Conservation (phyloP, 495 filamentous ascomycete genomes). For the Margaritispora aquatica region DNA sequence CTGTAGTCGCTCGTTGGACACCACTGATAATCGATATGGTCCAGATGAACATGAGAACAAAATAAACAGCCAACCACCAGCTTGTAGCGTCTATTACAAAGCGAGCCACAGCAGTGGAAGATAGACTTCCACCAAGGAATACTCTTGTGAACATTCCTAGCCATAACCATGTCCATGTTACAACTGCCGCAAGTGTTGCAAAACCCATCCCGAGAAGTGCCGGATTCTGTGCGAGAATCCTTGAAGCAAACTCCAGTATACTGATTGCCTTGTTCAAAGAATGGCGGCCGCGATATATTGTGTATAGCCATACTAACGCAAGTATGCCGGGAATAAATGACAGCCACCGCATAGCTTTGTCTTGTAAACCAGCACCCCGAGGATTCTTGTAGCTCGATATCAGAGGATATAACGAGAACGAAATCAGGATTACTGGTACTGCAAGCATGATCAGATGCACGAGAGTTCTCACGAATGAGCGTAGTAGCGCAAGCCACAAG, state of each 20-base stretch:
- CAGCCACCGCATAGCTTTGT: slow-evolving; percentile 83
- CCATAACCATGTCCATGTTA: slow-evolving; percentile 93
- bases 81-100: slow-evolving; percentile 80
- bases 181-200: slow-evolving; percentile 63
- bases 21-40: slow-evolving; percentile 79
- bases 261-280: slow-evolving; percentile 72
- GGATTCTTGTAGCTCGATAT: slow-evolving; percentile 78
- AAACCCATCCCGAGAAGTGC: slow-evolving; percentile 79
- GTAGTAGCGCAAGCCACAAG: slow-evolving; percentile 82
- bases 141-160: slow-evolving; percentile 93
- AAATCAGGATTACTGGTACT: slow-evolving; percentile 78
- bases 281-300: slow-evolving; percentile 71
- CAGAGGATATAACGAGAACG: slow-evolving; percentile 86
- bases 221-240: slow-evolving; percentile 79
- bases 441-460: slow-evolving; percentile 73
- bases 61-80: slow-evolving; percentile 88
- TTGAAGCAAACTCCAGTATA: slow-evolving; percentile 85
- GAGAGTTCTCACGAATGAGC: slow-evolving; percentile 75
- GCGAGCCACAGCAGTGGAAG: slow-evolving; percentile 39
- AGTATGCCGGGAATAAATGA: slow-evolving; percentile 70
- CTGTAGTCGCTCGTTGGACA: slow-evolving; percentile 84
- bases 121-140: slow-evolving; percentile 79
- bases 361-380: slow-evolving; percentile 66
- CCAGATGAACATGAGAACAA: slow-evolving; percentile 93
- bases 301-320: slow-evolving; percentile 73